A percentile compares a stretch with the other conserved stretches of the same genome.
These are phyloP conservation scores for Plectosphaerella cucumerina DNA, from an alignment of 2,329 filamentous ascomycete species.

Conservation along the genomic window DNA sequence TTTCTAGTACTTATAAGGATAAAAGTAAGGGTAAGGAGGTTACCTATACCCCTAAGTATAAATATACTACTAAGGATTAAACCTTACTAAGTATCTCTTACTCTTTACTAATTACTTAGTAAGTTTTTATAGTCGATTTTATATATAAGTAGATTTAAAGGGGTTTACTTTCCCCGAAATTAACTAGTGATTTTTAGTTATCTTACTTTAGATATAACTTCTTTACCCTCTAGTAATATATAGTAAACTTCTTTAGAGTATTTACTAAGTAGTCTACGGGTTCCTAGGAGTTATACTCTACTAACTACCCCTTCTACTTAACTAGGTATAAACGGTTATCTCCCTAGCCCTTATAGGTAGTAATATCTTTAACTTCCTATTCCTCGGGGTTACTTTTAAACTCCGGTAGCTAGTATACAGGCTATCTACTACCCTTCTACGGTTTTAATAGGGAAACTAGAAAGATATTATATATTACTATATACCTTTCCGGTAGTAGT, in stretches of 20 bases:
- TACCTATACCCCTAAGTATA: slow-evolving; percentile 28
- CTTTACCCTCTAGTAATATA: background rate
- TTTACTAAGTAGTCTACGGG: background rate
- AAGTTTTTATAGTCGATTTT: slow-evolving; percentile 1
- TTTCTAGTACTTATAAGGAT: background rate
- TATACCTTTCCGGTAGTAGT: too few species aligned
- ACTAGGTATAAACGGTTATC: too few species aligned
- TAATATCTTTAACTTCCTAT: background rate
- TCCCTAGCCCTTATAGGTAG: too few species aligned
- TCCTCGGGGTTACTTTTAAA: background rate
- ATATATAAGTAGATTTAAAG: background rate
- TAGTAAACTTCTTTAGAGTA: too few species aligned
- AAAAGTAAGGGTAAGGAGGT: background rate
- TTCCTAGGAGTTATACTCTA: background rate
- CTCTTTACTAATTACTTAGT: background rate
- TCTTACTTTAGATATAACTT: background rate
- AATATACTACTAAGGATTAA: slow-evolving; percentile 25
- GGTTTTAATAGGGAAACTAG: too few species aligned
- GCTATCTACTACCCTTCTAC: too few species aligned
- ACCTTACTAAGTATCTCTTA: too few species aligned
- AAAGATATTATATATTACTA: too few species aligned
- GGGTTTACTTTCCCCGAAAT: background rate
- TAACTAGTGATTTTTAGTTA: background rate
- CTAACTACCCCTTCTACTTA: slow-evolving; percentile 1
- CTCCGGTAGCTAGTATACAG: background rate